Evolutionary conservation across 768 basidiomycete species (phyloP), one percentile per base, ranked within the genome.

Genomic region (Gloeopeniophorella convolvens): DNA sequence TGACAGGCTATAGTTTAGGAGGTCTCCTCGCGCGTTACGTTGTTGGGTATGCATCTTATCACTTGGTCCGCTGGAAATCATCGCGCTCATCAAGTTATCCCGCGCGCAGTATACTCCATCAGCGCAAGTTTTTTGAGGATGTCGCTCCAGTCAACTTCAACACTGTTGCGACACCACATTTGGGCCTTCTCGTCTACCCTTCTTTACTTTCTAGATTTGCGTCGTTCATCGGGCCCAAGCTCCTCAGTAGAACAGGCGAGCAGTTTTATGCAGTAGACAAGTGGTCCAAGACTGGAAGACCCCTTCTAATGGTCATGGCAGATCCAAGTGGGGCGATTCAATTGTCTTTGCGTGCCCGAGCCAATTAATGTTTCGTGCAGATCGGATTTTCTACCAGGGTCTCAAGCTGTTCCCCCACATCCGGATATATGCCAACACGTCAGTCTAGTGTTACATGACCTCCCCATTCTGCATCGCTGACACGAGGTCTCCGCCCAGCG

Each of bases 391-490:
- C 62, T 85, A 83, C 59, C 79, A 85, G 55, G 84, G 80, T 4
- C 72, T 95, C 32, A 49, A 70, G 0, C 67, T 70, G 32, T 95
- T 95, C 62, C 68, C 78, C 30, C 74, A 81, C 41, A 73, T 90
- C 42, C 70, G 79, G 43, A 77, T 94, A 43, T 94, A 88, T 54
- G 92, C 89, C 2, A 94, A 92, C 66, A 76, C 82, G 79, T 85
- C 54, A 59, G 82, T 69, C 10, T 28, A n/a, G n/a, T n/a, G 3
- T 36, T 42, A 30, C 21, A 45, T 48, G n/a, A 31, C 8, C 10
- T 36, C 24, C 27, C 20, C 18, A 32, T 27, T 9, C 20, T 40
- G 5, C n/a, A 55, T 16, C 55, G 44, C 5, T 36, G 33, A 21
- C 30, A 24, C 16, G 31, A 37, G 26, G 30, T 16, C 5, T 30